A percentile compares a stretch with the other conserved stretches of the same genome.
Conservation (phyloP, 768 basidiomycete species). For the Rhizopogon roseolus region DNA sequence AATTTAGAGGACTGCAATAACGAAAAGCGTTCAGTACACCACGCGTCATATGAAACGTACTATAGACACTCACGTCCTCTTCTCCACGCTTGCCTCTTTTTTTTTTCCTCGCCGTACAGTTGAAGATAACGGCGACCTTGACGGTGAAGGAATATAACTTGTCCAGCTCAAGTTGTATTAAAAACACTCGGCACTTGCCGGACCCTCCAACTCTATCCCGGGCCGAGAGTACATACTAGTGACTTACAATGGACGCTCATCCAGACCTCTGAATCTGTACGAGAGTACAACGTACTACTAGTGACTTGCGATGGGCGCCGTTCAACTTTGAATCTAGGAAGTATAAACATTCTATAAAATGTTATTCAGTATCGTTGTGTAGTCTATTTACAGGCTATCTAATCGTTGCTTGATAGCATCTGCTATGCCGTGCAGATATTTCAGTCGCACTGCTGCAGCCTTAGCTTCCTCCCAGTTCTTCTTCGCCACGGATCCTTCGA, state of each 20-base stretch:
- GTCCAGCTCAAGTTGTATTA: neutral
- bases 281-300: too few relatives aligned
- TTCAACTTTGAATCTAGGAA: too few relatives aligned
- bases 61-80: neutral
- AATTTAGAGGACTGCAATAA: neutral
- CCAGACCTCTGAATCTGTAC: too few relatives aligned
- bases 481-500: slow-evolving; percentile 46
- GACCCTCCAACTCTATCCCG: too few relatives aligned
- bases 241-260: too few relatives aligned
- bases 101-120: neutral
- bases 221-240: too few relatives aligned
- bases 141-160: neutral
- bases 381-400: slow-evolving; percentile 1
- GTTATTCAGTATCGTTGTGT: neutral
- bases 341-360: too few relatives aligned
- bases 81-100: neutral
- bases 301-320: too few relatives aligned
- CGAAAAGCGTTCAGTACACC: neutral
- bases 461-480: slow-evolving; percentile 57
- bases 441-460: slow-evolving; percentile 57
- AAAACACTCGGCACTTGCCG: neutral
- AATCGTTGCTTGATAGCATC: slow-evolving; percentile 19
- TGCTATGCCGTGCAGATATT: slow-evolving; percentile 68
- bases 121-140: neutral
- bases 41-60: neutral